Percentiles rank a stretch among this genome's conserved stretches.
These are phyloP conservation scores for Zalaria sp. DNA, from an alignment of 2,329 filamentous ascomycete genomes.

Conservation along the genomic window DNA sequence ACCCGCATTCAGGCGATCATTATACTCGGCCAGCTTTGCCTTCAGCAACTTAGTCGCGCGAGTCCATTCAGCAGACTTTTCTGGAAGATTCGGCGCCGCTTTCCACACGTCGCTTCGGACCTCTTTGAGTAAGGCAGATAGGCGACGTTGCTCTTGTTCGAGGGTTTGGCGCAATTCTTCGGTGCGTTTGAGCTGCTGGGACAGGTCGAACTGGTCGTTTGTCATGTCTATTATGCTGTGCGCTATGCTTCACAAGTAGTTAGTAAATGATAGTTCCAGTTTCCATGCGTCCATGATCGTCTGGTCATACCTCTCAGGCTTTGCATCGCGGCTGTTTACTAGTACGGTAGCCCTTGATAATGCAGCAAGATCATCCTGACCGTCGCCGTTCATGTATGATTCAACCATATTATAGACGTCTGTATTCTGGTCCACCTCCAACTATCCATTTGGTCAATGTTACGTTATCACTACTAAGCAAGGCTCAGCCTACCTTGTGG, in stretches of 20 bases:
- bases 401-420: constrained; percentile 10
- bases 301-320: background rate
- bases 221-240: constrained; percentile 5
- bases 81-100: constrained; percentile 43
- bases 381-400: constrained; percentile 8
- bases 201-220: constrained; percentile 11
- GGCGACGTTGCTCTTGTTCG: constrained; percentile 10
- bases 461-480: background rate
- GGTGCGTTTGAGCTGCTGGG: constrained; percentile 12
- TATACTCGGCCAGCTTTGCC: constrained; percentile 53
- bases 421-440: constrained; percentile 7
- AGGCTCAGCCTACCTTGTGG: background rate
- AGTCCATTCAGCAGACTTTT: constrained; percentile 60
- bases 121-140: constrained; percentile 10
- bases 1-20: constrained; percentile 15
- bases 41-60: constrained; percentile 54
- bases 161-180: constrained; percentile 12
- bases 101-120: constrained; percentile 18
- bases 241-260: constrained; percentile 2
- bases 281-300: too few species aligned
- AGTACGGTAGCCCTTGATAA: constrained; percentile 22
- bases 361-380: constrained; percentile 17
- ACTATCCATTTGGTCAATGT: background rate
- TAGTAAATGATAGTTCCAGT: background rate
- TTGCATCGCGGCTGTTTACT: constrained; percentile 17